Conservation (phyloP, 805 yeast genomes). For the Wickerhamiella allomyrinae region DNA sequence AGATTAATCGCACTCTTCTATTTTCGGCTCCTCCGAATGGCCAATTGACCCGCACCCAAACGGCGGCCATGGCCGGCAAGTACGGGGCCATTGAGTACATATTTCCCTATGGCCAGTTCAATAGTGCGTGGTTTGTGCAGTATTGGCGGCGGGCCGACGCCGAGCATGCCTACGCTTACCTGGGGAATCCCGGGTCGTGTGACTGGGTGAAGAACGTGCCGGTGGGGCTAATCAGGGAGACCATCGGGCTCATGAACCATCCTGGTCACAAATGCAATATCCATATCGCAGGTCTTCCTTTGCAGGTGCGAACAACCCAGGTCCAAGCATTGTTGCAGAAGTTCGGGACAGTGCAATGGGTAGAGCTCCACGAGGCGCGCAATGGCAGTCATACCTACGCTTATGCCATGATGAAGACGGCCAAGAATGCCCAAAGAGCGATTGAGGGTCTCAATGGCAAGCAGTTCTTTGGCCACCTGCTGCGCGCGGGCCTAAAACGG, state of each 20-base stretch:
- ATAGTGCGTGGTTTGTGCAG: constrained; percentile 55
- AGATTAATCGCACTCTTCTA: constrained; percentile 76
- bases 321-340: too few relatives aligned
- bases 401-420: neutral
- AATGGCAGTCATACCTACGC: too few relatives aligned
- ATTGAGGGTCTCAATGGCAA: neutral
- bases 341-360: too few relatives aligned
- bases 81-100: constrained; percentile 65
- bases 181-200: too few relatives aligned
- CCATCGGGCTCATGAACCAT: too few relatives aligned
- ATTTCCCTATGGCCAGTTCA: constrained; percentile 17
- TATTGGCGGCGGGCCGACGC: constrained; percentile 80
- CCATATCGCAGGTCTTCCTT: too few relatives aligned
- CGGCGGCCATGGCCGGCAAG: constrained; percentile 18
- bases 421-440: neutral
- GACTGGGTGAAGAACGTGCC: too few relatives aligned
- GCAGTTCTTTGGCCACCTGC: neutral
- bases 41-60: neutral
- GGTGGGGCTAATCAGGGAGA: too few relatives aligned
- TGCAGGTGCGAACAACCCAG: too few relatives aligned
- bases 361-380: too few relatives aligned
- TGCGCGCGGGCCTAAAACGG: too few relatives aligned
- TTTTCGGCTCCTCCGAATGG: constrained; percentile 25
- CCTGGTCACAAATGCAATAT: too few relatives aligned
- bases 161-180: constrained; percentile 56